phyloP scores from a whole-genome alignment of 2,329 filamentous ascomycete species.

The Karstenula rhodostoma region DNA sequence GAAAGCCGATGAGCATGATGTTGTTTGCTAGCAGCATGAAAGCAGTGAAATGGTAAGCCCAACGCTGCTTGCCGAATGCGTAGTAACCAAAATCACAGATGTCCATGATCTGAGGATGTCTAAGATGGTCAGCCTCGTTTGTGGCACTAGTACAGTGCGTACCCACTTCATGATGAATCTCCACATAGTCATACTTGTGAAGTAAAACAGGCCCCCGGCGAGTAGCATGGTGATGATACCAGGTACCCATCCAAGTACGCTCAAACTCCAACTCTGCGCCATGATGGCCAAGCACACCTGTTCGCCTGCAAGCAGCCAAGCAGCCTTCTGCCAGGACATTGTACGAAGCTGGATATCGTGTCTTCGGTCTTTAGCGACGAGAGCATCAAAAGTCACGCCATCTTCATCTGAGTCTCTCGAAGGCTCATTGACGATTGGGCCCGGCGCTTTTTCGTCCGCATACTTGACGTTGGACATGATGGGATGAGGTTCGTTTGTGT shows the following conservation, averaged over 20 bases:
- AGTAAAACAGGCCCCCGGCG: constrained; percentile 79
- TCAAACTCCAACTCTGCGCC: constrained; percentile 95
- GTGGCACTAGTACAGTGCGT: not conserved
- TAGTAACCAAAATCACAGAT: constrained; percentile 96
- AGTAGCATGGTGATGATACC: constrained; percentile 84
- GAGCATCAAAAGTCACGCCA: constrained; percentile 23
- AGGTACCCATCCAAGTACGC: constrained; percentile 83
- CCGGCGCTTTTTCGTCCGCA: constrained; percentile 8
- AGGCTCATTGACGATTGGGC: not conserved
- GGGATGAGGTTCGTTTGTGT: not conserved
- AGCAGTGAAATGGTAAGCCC: constrained; percentile 73
- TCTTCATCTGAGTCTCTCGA: constrained; percentile 22
- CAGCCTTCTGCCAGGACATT: constrained; percentile 70
- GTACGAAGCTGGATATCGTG: constrained; percentile 60
- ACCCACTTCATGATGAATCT: constrained; percentile 71
- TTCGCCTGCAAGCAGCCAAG: constrained; percentile 83
- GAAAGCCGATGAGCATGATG: constrained; percentile 73
- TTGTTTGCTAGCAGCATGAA: constrained; percentile 95
- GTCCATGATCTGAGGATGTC: constrained; percentile 89
- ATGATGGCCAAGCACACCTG: constrained; percentile 95
- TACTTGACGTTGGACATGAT: constrained; percentile 5
- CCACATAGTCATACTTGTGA: constrained; percentile 54
- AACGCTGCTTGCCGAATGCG: constrained; percentile 84
- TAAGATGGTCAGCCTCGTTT: constrained; percentile 59
- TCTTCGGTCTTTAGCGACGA: constrained; percentile 48